Evolutionary conservation across 306 rosid genomes (phyloP).

Genomic region (Crotalaria pallida): DNA sequence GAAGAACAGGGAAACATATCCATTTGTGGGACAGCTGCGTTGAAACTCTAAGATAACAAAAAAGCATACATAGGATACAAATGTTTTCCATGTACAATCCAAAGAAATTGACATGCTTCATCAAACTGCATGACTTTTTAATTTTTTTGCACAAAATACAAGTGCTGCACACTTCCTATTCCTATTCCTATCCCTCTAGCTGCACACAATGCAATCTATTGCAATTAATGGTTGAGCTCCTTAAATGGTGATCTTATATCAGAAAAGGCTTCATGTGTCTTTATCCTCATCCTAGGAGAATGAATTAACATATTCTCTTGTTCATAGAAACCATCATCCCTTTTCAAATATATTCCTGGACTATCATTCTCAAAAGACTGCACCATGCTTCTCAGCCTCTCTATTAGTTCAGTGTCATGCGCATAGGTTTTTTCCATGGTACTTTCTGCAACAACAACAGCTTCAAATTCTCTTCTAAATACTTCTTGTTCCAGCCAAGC

Average conservation of each 20-base stretch:
- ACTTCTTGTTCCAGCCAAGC: constrained; percentile 48
- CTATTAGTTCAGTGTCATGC: constrained; percentile 47
- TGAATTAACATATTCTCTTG: constrained; percentile 43
- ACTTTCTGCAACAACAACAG: constrained; percentile 38
- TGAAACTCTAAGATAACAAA: not conserved
- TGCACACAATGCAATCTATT: not conserved
- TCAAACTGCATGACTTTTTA: constrained; percentile 13
- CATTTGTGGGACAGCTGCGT: not conserved
- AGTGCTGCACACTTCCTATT: not conserved
- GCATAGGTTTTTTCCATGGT: constrained; percentile 34
- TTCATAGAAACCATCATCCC: constrained; percentile 25
- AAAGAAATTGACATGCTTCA: constrained; percentile 13
- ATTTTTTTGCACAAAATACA: not conserved
- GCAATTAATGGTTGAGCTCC: constrained; percentile 50
- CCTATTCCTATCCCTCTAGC: constrained; percentile 2
- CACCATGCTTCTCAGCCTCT: constrained; percentile 46
- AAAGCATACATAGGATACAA: not conserved
- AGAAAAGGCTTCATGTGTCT: constrained; percentile 40
- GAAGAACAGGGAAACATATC: not conserved
- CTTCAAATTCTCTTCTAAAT: constrained; percentile 49
- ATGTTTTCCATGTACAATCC: constrained; percentile 17
- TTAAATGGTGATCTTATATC: constrained; percentile 61
- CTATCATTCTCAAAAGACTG: constrained; percentile 33
- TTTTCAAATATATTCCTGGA: constrained; percentile 26
- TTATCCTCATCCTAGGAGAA: constrained; percentile 33